phyloP scores from a whole-genome alignment of 2,329 filamentous ascomycete species.

The Hirsutella rhossiliensis region DNA sequence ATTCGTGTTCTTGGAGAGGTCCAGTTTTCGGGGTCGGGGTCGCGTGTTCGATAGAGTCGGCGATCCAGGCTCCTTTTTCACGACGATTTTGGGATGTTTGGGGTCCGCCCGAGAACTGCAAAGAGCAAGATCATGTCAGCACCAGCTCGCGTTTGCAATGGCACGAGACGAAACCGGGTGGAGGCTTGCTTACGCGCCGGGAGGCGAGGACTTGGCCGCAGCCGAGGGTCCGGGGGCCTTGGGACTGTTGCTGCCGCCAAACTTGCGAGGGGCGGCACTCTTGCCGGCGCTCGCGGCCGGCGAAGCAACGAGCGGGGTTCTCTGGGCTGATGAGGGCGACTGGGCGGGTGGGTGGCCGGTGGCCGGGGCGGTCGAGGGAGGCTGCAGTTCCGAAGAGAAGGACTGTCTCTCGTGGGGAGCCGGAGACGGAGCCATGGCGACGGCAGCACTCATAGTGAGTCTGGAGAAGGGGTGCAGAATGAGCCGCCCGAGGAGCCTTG shows the following conservation, averaged over 20 bases:
- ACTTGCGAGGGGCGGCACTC: conserved; percentile 32
- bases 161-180: not conserved
- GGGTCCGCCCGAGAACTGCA: conserved; percentile 5
- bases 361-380: conserved; percentile 20
- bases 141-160: not conserved
- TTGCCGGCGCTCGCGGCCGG: conserved; percentile 17
- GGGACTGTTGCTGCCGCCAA: conserved; percentile 42
- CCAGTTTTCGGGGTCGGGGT: conserved; percentile 53
- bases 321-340: conserved; percentile 31
- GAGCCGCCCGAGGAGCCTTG: not conserved
- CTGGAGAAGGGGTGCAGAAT: not conserved
- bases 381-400: conserved; percentile 39
- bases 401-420: conserved; percentile 52
- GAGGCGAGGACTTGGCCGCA: conserved; percentile 41
- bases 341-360: conserved; percentile 8
- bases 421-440: conserved; percentile 57
- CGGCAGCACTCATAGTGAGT: conserved; percentile 53
- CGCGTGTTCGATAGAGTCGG: conserved; percentile 64
- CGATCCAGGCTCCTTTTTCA: conserved; percentile 93
- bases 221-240: conserved; percentile 23
- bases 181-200: conserved; percentile 41
- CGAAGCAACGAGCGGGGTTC: conserved; percentile 21
- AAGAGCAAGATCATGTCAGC: conserved; percentile 6
- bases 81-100: conserved; percentile 65
- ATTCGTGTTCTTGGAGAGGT: conserved; percentile 55